Conservation (phyloP, 176 grass and related monocot genomes). For the Pontederia paniculata region DNA sequence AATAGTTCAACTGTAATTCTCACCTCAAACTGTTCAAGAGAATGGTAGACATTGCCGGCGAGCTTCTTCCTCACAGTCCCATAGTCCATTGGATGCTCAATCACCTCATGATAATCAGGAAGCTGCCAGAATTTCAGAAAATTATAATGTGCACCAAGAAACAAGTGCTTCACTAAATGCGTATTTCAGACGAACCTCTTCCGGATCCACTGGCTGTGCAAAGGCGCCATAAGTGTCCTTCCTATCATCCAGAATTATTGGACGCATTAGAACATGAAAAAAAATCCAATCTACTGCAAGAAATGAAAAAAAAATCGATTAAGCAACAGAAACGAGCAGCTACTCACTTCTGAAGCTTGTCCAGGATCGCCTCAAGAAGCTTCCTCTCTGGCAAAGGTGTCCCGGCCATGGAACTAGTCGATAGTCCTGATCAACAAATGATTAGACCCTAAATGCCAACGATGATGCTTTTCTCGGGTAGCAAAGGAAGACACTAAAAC, state of each 20-base stretch:
- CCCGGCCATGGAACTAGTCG: constrained; percentile 30
- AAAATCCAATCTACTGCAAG: constrained; percentile 20
- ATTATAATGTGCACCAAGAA: constrained; percentile 3
- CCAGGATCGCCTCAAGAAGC: constrained; percentile 66
- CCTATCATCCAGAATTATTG: constrained; percentile 21
- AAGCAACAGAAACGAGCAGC: constrained; percentile 7
- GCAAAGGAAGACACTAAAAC: neutral
- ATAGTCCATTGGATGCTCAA: constrained; percentile 98
- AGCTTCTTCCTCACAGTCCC: constrained; percentile 82
- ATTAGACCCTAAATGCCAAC: constrained; percentile 14
- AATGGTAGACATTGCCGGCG: constrained; percentile 60
- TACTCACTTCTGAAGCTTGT: constrained; percentile 89
- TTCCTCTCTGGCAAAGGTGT: constrained; percentile 71
- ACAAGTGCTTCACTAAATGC: constrained; percentile 8
- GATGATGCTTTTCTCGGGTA: neutral
- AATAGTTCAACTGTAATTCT: neutral
- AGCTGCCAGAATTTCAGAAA: constrained; percentile 37
- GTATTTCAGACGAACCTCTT: constrained; percentile 38
- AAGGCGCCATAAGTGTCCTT: constrained; percentile 95
- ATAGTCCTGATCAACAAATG: constrained; percentile 12
- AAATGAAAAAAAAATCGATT: constrained; percentile 20
- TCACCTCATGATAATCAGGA: constrained; percentile 92
- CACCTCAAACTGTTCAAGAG: constrained; percentile 94
- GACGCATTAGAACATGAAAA: neutral
- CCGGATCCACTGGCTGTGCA: constrained; percentile 74